Evolutionary conservation across 1,139 yeast genomes (phyloP), one percentile per base, ranked within the genome.

Genomic region (Magnusiomyces ingens): DNA sequence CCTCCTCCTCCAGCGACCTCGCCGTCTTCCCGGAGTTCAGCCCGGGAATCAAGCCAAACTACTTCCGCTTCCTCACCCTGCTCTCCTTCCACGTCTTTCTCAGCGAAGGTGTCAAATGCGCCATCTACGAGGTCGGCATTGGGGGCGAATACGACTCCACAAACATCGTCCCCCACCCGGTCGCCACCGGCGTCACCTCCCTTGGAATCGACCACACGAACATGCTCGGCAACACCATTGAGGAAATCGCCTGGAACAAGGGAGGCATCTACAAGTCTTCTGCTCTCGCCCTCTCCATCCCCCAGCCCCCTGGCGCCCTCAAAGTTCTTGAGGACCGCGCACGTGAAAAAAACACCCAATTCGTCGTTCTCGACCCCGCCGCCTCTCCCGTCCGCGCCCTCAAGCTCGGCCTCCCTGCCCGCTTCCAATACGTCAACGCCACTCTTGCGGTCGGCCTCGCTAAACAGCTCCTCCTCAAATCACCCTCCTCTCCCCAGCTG

Each of bases 111-210:
- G 91, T 94, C 29, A 88, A 90, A 63, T 81, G 96, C 17, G 98
- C 99, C 12, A 85, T 94, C 47, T 89, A 88, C 64, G 99, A 94
- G 68, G 99, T 94, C 26, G 99, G 99, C 15, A 95, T 94, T 52
- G 99, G 99, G 32, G 99, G 99, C 11, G 94, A 88, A 65, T 88
- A 82, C 65, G 99, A 94, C 69, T 88, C 97, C 12, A 94, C 99
- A 11, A 94, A 94, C 67, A 80, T 94, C 12, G 80, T 94, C 50
- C 81, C 77, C 40, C 71, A 75, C 45, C 99, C 99, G 11, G 80
- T 89, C 0, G 94, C 82, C 1, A 84, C 96, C 40, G 99, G 96
- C 42, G 85, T 94, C 18, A 74, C 94, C 3, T 79, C 93, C 10
- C 73, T 94, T 58, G 99, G 98, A 0, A 85, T 94, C 45, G 99